phyloP scores from a whole-genome alignment of 179 eudicot genomes.

The Beta corolliflora region DNA sequence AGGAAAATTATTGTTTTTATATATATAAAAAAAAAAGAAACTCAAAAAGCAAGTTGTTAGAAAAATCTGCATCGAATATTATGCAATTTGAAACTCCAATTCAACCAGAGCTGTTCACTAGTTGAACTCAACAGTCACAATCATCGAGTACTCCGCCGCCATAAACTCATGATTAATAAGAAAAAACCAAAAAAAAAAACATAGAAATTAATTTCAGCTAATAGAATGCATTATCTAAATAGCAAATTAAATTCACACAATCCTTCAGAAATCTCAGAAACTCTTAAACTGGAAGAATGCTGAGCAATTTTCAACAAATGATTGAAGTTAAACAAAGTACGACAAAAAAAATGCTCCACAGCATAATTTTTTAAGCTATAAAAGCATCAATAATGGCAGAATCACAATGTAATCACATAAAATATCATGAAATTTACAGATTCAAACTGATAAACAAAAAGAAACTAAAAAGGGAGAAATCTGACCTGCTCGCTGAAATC shows the following conservation, averaged over 20 bases:
- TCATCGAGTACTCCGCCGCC: conserved; percentile 4
- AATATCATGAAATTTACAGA: too few species aligned
- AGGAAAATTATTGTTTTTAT: too few species aligned
- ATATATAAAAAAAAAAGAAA: too few species aligned
- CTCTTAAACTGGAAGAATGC: background rate
- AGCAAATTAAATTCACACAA: background rate
- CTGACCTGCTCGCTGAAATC: conserved; percentile 53
- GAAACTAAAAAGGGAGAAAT: background rate
- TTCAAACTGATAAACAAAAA: background rate
- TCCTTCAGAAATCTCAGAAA: background rate
- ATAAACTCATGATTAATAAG: background rate
- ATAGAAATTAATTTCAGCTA: background rate
- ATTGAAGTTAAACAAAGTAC: too few species aligned
- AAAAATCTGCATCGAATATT: background rate
- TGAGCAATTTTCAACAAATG: background rate
- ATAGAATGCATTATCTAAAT: background rate
- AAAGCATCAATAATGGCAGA: background rate
- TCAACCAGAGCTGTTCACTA: background rate
- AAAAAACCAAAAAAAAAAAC: background rate
- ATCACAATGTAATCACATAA: background rate
- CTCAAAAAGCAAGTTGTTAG: background rate
- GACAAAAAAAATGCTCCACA: too few species aligned
- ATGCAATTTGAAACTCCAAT: background rate
- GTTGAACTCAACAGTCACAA: conserved; percentile 3
- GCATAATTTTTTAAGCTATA: background rate